Evolutionary conservation across 352 stramenopile species (phyloP).

Genomic region (Phytophthora foliorum): DNA sequence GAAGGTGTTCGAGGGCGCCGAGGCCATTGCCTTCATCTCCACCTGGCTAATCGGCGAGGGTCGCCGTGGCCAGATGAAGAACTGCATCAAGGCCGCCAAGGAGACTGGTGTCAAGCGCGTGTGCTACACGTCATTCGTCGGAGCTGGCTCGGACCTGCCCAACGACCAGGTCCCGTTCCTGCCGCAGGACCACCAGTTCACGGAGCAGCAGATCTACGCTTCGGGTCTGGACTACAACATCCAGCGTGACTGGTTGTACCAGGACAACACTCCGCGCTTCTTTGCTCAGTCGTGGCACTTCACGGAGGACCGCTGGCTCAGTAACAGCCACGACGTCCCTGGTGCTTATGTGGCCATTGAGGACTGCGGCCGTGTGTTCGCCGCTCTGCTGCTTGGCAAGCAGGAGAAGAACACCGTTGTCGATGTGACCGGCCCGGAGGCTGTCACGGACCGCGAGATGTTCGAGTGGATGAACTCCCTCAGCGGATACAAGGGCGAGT

Average conservation of each 20-base stretch:
- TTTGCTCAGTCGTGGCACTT: conserved; percentile 37
- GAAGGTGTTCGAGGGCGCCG: conserved; percentile 26
- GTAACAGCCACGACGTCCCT: conserved; percentile 23
- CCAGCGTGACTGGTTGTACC: conserved; percentile 33
- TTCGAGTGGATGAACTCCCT: conserved; percentile 33
- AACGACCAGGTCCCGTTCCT: conserved; percentile 33
- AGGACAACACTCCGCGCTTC: conserved; percentile 32
- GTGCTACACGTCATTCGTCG: conserved; percentile 27
- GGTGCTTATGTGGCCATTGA: conserved; percentile 20
- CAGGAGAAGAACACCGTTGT: conserved; percentile 32
- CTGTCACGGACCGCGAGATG: conserved; percentile 20
- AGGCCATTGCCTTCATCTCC: conserved; percentile 29
- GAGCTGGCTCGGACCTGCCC: conserved; percentile 17
- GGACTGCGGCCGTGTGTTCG: conserved; percentile 32
- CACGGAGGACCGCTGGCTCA: conserved; percentile 26
- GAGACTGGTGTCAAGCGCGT: conserved; percentile 27
- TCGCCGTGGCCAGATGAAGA: conserved; percentile 26
- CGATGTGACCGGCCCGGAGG: conserved; percentile 20
- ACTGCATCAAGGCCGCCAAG: conserved; percentile 25
- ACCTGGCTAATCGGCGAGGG: conserved; percentile 26
- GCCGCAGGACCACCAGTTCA: conserved; percentile 27
- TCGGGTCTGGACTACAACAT: conserved; percentile 38
- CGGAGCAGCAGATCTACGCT: conserved; percentile 28
- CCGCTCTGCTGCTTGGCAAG: conserved; percentile 31
- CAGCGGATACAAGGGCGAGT: conserved; percentile 30